These are phyloP conservation scores for Thielaviopsis punctulata DNA, from an alignment of 2,329 filamentous ascomycete species.

Conservation along the genomic window DNA sequence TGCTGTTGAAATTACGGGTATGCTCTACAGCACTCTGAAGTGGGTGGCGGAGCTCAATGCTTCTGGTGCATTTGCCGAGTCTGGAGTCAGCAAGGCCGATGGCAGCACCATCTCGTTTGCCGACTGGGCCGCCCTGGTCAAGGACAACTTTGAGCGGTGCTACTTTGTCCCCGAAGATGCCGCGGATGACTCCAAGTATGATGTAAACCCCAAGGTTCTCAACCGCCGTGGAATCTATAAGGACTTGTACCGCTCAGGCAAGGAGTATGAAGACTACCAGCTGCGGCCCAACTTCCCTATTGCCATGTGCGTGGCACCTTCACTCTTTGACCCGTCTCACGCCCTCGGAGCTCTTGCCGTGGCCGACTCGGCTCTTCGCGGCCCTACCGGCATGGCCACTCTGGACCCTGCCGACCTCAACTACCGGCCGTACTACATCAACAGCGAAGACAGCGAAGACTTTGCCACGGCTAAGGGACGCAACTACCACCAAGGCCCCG, in stretches of 20 bases:
- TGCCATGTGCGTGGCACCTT: conserved; percentile 83
- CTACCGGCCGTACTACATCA: conserved; percentile 88
- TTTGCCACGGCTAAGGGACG: conserved; percentile 86
- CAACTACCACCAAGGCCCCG: conserved; percentile 95
- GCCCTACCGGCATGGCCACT: conserved; percentile 88
- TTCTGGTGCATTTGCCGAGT: conserved; percentile 53
- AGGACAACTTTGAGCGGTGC: conserved; percentile 75
- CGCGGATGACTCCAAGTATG: conserved; percentile 57
- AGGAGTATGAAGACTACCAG: conserved; percentile 96
- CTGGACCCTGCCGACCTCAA: conserved; percentile 84
- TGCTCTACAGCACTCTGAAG: conserved; percentile 72
- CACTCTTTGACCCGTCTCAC: conserved; percentile 63
- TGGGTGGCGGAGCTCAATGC: conserved; percentile 59
- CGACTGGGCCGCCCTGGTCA: conserved; percentile 67
- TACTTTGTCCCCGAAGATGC: conserved; percentile 66
- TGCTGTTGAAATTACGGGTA: conserved; percentile 83
- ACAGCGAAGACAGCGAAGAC: conserved; percentile 80
- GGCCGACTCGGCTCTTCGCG: conserved; percentile 63
- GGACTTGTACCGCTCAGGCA: conserved; percentile 82
- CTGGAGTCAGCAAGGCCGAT: conserved; percentile 50
- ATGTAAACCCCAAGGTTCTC: conserved; percentile 61
- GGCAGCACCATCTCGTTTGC: conserved; percentile 47
- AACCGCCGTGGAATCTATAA: conserved; percentile 97
- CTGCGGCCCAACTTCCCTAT: conserved; percentile 87
- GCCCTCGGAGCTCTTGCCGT: conserved; percentile 65